Conservation (phyloP, 1,139 yeast genomes). For the Meyerozyma carpophila region DNA sequence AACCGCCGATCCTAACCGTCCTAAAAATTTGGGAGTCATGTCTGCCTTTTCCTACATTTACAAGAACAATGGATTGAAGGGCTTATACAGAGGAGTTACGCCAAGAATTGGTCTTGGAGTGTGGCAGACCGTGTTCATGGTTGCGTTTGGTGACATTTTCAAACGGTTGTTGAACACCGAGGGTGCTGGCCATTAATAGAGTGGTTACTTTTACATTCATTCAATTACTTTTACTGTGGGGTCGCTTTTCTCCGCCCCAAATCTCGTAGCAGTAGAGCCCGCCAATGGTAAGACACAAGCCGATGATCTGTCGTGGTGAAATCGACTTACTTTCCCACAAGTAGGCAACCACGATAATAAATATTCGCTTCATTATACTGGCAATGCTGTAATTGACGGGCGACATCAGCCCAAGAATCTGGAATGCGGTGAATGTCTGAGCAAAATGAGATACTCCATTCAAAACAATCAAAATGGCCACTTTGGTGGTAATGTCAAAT, state of each 20-base stretch:
- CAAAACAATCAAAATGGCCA: constrained; percentile 35
- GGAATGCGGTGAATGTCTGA: constrained; percentile 86
- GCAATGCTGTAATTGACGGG: constrained; percentile 93
- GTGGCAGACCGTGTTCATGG: constrained; percentile 99
- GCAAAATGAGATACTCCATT: constrained; percentile 80
- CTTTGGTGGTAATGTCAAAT: constrained; percentile 27
- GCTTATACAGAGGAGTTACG: constrained; percentile 92
- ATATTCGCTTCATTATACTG: constrained; percentile 78
- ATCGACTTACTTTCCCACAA: constrained; percentile 66
- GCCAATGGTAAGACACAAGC: constrained; percentile 60
- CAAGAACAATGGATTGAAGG: constrained; percentile 75
- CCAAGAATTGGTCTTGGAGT: constrained; percentile 96
- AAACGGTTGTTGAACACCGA: constrained; percentile 41
- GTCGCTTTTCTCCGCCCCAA: constrained; percentile 45
- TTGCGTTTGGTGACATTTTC: constrained; percentile 91
- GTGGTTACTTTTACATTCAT: not conserved
- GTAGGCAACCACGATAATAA: constrained; percentile 76
- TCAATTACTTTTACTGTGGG: constrained; percentile 4
- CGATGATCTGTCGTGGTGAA: constrained; percentile 56
- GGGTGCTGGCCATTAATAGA: constrained; percentile 31
- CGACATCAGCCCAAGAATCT: constrained; percentile 75
- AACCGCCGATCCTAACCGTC: constrained; percentile 90
- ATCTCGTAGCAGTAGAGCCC: constrained; percentile 70
- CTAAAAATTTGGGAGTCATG: constrained; percentile 79
- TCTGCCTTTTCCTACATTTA: constrained; percentile 81